Evolutionary conservation across 352 stramenopile species (phyloP), one percentile per base, ranked within the genome.

Genomic region (Globisporangium paddicum): DNA sequence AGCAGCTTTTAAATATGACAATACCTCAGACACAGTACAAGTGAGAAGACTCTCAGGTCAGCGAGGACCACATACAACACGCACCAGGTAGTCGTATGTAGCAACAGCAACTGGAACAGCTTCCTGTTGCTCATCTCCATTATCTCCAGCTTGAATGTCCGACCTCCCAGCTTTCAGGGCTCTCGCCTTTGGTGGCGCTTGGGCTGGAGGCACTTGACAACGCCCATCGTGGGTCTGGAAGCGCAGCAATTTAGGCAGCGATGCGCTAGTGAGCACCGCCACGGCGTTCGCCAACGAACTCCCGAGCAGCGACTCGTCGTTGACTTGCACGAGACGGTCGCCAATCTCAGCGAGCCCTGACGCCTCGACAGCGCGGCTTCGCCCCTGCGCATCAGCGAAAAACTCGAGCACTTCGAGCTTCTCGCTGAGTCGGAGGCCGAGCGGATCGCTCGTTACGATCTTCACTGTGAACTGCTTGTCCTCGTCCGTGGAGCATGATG

Each of bases 321-420:
- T 89, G 18, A 92, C 74, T 2, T 61, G 60, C 7, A 88, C 41
- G 11, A 92, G 69, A 3, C 63, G 71, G 45, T 92, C 82, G 2
- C 82, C 76, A n/a, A 92, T 79, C 75, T 89, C 75, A 0, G 79
- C 79, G 16, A 89, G 58, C 1, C 75, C 78, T 0, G 74, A 85
- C 25, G 76, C 76, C 45, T 92, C 82, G 40, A 92, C 72, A 10
- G 68, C 70, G 45, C 78, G 73, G 9, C 69, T 66, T 5, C 80
- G 76, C 42, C 82, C 82, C 30, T 87, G 64, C 0, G 58, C 62
- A 51, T 90, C 78, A 2, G 65, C 63, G 32, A 87, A 56, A 50
- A 92, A 92, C 51, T 82, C 79, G 21, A 90, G 63, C 48, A 92
- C 73, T 32, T 83, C 67, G 45, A 90, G 66, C 41, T 72, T 76